Conservation (phyloP, 192 early-diverging fungal genomes). For the Phlyctochytrium arcticum region DNA sequence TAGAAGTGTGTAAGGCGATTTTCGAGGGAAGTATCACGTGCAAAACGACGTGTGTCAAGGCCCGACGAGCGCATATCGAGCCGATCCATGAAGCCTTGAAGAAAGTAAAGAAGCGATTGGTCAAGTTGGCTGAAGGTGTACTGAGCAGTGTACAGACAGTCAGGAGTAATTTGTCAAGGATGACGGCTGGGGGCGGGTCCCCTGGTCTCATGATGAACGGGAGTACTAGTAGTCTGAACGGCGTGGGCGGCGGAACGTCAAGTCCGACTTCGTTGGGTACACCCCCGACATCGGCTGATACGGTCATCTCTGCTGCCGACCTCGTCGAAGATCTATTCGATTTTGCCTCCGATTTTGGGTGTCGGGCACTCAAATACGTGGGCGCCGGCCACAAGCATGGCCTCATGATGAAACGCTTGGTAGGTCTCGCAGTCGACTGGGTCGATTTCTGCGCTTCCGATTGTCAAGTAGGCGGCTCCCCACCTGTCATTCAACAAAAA, state of each 20-base stretch:
- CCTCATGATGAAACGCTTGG: constrained; percentile 61
- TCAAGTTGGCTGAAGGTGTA: constrained; percentile 49
- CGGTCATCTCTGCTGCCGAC: constrained; percentile 38
- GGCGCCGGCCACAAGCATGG: constrained; percentile 50
- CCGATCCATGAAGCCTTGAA: constrained; percentile 54
- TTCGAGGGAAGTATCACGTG: constrained; percentile 49
- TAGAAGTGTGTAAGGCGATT: constrained; percentile 40
- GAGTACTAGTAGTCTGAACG: not conserved
- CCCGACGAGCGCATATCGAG: constrained; percentile 55
- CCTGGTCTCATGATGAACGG: not conserved
- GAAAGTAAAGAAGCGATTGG: constrained; percentile 53
- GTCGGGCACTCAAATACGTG: constrained; percentile 54
- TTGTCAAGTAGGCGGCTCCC: constrained; percentile 38
- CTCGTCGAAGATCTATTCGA: constrained; percentile 66
- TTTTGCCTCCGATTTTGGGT: constrained; percentile 69
- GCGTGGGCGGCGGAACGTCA: not conserved
- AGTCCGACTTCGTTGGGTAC: not conserved
- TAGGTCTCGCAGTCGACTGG: constrained; percentile 80
- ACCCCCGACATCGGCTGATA: constrained; percentile 23
- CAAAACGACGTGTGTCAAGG: constrained; percentile 45
- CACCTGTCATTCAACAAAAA: constrained; percentile 34
- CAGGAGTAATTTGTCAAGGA: constrained; percentile 31
- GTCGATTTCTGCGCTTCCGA: constrained; percentile 81
- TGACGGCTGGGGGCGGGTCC: constrained; percentile 14
- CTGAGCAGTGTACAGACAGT: constrained; percentile 54